Base-by-base conservation (phyloP, 192 early-diverging fungal species). In the Geranomyces michiganensis region DNA sequence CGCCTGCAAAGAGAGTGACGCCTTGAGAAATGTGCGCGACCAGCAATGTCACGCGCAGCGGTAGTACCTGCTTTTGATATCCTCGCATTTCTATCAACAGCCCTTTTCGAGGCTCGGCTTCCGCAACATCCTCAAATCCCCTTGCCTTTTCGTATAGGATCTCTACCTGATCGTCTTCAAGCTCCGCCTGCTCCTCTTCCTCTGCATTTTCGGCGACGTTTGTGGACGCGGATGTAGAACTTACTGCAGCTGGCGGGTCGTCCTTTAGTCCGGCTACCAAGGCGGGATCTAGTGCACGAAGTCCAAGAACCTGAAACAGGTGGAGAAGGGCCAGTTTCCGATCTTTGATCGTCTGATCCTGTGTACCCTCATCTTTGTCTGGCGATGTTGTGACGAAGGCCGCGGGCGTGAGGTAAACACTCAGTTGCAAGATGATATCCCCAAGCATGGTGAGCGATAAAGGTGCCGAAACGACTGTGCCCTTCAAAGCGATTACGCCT, bases 51-150 rank as follows among this genome's bases (percentile, higher is more conserved):
- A n/a, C n/a, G n/a, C 36, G 36, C 36, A 41, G 10, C 3, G 24
- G 30, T 24, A n/a, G 29, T 36, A 68, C 66, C 68, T 70, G 68
- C 56, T 70, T 64, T 46, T 81, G 80, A 46, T 81, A 81, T 1
- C 48, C 62, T 12, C 75, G 43, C 31, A 81, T 49, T 14, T 45
- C 46, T 0, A 80, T 30, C 15, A 12, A 45, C 27, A 81, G 24
- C 0, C 76, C 79, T 6, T n/a, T 15, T 9, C 22, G 8, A 4
- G 77, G 66, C 22, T 80, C 74, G 51, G 69, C 22, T 31, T 65
- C 31, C n/a, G 19, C n/a, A 12, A 69, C 68, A 36, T 63, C 30
- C 21, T 71, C 68, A 30, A 79, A 76, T 12, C 30, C 29, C 31
- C 63, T 43, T 19, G 77, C 65, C 46, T 76, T 80, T 26, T 59